A percentile compares a stretch with the other conserved stretches of the same genome.
phyloP scores from a whole-genome alignment of 345 rosid species.

The Dimocarpus longan region DNA sequence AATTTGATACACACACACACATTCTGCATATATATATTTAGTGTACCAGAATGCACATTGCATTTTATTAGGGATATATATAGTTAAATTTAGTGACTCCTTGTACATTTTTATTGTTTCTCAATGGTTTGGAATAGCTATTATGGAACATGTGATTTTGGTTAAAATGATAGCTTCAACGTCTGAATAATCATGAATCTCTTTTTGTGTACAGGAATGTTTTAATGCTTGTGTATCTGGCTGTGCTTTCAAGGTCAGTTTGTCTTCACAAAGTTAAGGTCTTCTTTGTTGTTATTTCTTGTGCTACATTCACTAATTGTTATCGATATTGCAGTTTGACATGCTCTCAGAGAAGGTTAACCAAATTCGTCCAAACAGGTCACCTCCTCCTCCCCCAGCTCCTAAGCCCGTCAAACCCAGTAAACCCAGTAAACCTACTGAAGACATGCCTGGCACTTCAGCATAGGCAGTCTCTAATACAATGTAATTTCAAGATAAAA shows the following conservation, averaged over 20 bases:
- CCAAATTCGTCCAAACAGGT: constrained; percentile 67
- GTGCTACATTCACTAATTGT: constrained; percentile 1
- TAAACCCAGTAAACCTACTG: constrained; percentile 30
- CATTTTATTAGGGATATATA: background rate
- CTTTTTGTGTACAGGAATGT: constrained; percentile 60
- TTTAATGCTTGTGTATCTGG: constrained; percentile 90
- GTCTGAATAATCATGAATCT: background rate
- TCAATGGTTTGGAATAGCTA: background rate
- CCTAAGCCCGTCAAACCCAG: constrained; percentile 39
- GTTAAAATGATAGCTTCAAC: background rate
- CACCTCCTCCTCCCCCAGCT: constrained; percentile 53
- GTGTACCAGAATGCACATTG: background rate
- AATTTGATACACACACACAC: background rate
- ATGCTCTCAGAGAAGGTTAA: constrained; percentile 48
- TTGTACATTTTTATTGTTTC: background rate
- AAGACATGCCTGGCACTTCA: constrained; percentile 73
- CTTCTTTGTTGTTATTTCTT: constrained; percentile 5
- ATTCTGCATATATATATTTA: background rate
- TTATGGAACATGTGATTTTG: background rate
- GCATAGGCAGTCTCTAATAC: constrained; percentile 45
- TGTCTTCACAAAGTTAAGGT: background rate
- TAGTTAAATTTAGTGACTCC: background rate
- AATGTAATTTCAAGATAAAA: background rate
- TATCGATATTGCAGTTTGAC: constrained; percentile 56
- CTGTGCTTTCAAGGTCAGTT: constrained; percentile 84